Percentiles rank a stretch among this genome's conserved stretches.
Conservation (phyloP, 352 stramenopile species). For the Phytophthora cryptogea region DNA sequence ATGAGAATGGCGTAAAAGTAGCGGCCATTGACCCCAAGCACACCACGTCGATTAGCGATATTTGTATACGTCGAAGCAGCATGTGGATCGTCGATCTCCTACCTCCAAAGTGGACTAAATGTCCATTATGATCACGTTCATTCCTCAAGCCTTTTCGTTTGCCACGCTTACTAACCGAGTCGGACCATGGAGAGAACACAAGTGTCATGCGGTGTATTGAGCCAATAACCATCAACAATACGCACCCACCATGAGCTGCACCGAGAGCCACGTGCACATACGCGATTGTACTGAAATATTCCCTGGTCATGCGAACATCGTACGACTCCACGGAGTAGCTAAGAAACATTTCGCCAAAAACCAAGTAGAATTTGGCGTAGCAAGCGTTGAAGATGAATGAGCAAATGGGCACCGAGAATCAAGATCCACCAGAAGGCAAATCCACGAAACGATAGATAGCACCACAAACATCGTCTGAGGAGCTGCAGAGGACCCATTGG, state of each 20-base stretch:
- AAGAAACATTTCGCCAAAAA: not conserved
- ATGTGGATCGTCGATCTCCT: no score
- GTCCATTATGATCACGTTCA: not conserved
- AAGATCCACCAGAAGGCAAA: no score
- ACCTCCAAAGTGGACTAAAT: no score
- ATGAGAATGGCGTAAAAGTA: slow-evolving; percentile 6
- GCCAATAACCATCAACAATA: not conserved
- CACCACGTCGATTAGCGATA: not conserved
- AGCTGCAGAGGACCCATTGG: no score
- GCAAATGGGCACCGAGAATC: no score
- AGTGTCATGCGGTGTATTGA: not conserved
- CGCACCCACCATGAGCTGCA: not conserved
- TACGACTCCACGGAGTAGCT: slow-evolving; percentile 1
- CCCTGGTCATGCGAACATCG: not conserved
- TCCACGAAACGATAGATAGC: no score
- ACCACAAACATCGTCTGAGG: no score
- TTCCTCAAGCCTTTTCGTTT: not conserved
- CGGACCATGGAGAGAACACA: not conserved
- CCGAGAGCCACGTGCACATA: not conserved
- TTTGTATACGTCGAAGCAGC: not conserved
- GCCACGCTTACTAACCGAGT: not conserved
- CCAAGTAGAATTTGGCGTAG: no score
- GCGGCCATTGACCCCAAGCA: not conserved
- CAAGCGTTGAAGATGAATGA: no score
- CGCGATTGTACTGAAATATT: slow-evolving; percentile 1